Percentiles rank a stretch among this genome's conserved stretches.
phyloP scores from a whole-genome alignment of 2,329 filamentous ascomycete genomes.

The Talaromyces amestolkiae region DNA sequence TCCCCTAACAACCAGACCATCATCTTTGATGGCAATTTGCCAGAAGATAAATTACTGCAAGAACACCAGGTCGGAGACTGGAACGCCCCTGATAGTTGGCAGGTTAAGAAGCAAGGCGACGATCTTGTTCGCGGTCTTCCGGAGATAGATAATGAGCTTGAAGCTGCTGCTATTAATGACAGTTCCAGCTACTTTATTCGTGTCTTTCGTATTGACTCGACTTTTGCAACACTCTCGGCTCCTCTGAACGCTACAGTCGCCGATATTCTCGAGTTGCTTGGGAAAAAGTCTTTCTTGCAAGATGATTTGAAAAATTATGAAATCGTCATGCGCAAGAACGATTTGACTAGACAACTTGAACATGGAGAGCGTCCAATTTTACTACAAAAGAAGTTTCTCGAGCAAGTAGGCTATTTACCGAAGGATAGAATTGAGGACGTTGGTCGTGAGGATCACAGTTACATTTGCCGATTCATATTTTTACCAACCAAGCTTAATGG shows the following conservation, averaged over 20 bases:
- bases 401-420: constrained; percentile 87
- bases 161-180: constrained; percentile 70
- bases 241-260: constrained; percentile 77
- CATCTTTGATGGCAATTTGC: constrained; percentile 36
- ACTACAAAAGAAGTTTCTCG: constrained; percentile 85
- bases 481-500: constrained; percentile 84
- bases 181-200: constrained; percentile 82
- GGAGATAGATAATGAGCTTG: constrained; percentile 61
- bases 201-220: constrained; percentile 89
- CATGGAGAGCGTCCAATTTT: constrained; percentile 77
- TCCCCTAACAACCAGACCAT: constrained; percentile 62
- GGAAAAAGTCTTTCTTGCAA: constrained; percentile 89
- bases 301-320: constrained; percentile 92
- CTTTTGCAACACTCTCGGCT: constrained; percentile 88
- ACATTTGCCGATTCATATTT: constrained; percentile 93
- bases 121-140: constrained; percentile 35
- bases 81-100: constrained; percentile 97
- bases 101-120: constrained; percentile 65
- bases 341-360: constrained; percentile 76
- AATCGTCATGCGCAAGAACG: constrained; percentile 91
- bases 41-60: constrained; percentile 30
- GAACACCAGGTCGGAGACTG: constrained; percentile 56
- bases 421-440: constrained; percentile 87
- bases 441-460: constrained; percentile 94
- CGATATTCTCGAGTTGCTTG: constrained; percentile 84